Evolutionary conservation across 371 early-diverging fungal genomes (phyloP), one percentile per base, ranked within the genome.

Genomic region (Enterospora canceri): DNA sequence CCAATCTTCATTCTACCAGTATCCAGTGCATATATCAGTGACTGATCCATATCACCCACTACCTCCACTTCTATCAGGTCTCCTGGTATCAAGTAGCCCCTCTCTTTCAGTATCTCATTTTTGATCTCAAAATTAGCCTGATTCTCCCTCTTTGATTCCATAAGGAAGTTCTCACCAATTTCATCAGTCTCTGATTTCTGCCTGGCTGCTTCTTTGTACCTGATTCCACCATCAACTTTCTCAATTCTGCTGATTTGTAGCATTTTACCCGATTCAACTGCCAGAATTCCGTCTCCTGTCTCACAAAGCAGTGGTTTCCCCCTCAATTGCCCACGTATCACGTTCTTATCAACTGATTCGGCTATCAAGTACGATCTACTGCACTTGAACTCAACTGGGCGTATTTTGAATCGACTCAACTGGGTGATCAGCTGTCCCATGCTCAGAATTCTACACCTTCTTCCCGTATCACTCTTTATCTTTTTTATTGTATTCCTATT

Each of bases 41-140:
- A n/a, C n/a, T n/a, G n/a, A n/a, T n/a, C n/a, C n/a, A n/a, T n/a
- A n/a, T n/a, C n/a, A n/a, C n/a, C n/a, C n/a, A n/a, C n/a, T n/a
- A n/a, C 40, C 48, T 47, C 35, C 61, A 35, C 35, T 48, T 19
- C 40, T 73, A 40, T 40, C 67, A 49, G 62, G 34, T 59, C 67
- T 40, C 79, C 76, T 2, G 76, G 76, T 34, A 71, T 26, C 21
- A 74, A 28, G 19, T 68, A 63, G 24, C 67, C 70, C 3, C 60
- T 30, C 32, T 62, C 50, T 70, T 63, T 63, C 23, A 28, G 46
- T 30, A 53, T 34, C 23, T 65, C 65, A 26, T 57, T 62, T 48
- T 58, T 65, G 2, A 61, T 54, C 46, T 71, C 70, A 0, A 47
- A 66, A 23, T 56, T 60, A 23, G 65, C 47, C 34, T 31, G 58